Evolutionary conservation across 371 early-diverging fungal species (phyloP), one percentile per base, ranked within the genome.

Genomic region (Caulochytrium protostelioides): DNA sequence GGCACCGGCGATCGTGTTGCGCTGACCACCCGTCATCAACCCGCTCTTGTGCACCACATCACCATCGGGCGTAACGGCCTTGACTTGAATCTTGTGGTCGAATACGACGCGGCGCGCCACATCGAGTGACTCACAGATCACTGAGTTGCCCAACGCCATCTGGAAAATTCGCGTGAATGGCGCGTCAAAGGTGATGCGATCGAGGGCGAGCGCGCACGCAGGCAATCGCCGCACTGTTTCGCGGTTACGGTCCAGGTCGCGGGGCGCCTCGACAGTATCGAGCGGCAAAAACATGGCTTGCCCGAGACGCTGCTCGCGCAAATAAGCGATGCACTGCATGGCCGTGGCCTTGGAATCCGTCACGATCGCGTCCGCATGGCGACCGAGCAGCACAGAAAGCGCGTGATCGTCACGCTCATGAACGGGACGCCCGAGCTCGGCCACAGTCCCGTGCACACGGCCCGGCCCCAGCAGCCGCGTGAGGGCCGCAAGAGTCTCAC

Each of bases 221-320:
- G 68, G 12, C 64, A 57, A 17, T 77, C 50, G 26, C 61, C 67
- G n/a, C 87, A 66, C 34, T 76, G 72, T 28, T 76, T 69, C 32
- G 90, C 87, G 44, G 77, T 73, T 39, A 81, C 55, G 4, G 72
- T n/a, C n/a, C n/a, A n/a, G n/a, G n/a, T n/a, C n/a, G n/a, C n/a
- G 58, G 43, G 76, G 75, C 7, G 65, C 58, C 1, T 46, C 47
- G 6, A 97, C 48, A 0, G 78, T 75, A 37, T 85, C 79, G 12
- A 98, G 55, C 1, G 97, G 97, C 25, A 99, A 49, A 54, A 98
- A 99, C 0, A 90, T 87, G 0, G 85, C 82, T 33, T 78, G 72
- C 5, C 92, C 90, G 5, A 74, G 58, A 15, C 83, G 80, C 55
- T 91, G 89, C 44, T 94, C 94, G 42, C 83, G 67, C 60, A 98